These are phyloP conservation scores for Verticillium tricorpus DNA, from an alignment of 2,329 filamentous ascomycete species.

Conservation along the genomic window DNA sequence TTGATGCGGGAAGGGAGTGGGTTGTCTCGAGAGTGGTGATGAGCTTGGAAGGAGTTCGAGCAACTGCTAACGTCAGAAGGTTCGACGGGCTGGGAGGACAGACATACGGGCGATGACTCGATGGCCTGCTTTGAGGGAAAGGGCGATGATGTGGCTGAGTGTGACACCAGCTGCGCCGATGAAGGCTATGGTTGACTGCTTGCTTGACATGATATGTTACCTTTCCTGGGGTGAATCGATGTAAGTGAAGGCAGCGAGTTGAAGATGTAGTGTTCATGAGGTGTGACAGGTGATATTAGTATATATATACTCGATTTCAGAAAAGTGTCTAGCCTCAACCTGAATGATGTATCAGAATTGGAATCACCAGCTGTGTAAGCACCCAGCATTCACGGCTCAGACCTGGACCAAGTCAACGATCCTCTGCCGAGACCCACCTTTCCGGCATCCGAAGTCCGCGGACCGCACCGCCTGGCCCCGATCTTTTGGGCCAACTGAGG, in stretches of 20 bases:
- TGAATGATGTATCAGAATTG: too few species aligned
- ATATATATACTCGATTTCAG: too few species aligned
- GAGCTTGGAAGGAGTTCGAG: slow-evolving; percentile 1
- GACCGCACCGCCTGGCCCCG: not conserved
- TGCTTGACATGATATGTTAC: not conserved
- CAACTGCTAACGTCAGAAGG: not conserved
- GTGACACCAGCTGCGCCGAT: not conserved
- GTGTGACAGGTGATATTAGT: too few species aligned
- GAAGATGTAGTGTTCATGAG: not conserved
- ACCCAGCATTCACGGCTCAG: not conserved
- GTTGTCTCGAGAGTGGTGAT: too few species aligned
- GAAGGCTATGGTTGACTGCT: not conserved
- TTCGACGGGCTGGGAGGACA: not conserved
- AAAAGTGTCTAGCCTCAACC: too few species aligned
- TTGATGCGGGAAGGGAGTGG: not conserved
- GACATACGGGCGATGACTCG: not conserved
- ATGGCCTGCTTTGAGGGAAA: not conserved
- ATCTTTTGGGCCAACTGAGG: not conserved
- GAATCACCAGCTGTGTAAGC: not conserved
- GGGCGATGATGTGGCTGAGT: not conserved
- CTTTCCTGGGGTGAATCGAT: not conserved
- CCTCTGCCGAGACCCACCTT: not conserved
- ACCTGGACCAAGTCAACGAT: not conserved
- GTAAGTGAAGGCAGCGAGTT: not conserved
- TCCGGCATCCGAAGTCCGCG: not conserved